Evolutionary conservation across 371 early-diverging fungal genomes (phyloP).

Genomic region (Zancudomyces culisetae): DNA sequence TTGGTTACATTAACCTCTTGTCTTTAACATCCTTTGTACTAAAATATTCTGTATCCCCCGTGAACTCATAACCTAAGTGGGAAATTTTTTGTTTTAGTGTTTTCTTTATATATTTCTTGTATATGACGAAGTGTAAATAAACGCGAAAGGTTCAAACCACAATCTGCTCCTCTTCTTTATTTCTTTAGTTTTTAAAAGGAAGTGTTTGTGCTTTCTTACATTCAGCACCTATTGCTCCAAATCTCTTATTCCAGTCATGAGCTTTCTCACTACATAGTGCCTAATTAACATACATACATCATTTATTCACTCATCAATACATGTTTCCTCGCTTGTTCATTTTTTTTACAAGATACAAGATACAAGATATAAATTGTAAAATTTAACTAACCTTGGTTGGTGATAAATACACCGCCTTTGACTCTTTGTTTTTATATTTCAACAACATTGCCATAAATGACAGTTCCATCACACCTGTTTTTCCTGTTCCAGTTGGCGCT

Average conservation of each 20-base stretch:
- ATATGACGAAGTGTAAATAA: no score
- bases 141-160: no score
- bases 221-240: slow-evolving; percentile 1
- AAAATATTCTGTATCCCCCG: slow-evolving; percentile 1
- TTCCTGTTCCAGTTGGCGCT: slow-evolving; percentile 5
- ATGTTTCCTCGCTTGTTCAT: no score
- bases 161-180: no score
- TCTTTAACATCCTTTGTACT: neutral
- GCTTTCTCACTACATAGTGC: slow-evolving; percentile 3
- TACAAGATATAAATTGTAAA: neutral
- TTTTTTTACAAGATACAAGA: no score
- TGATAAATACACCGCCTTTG: slow-evolving; percentile 1
- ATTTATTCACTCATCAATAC: no score
- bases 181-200: no score
- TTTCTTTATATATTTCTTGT: no score
- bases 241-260: slow-evolving; percentile 1
- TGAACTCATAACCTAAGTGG: neutral
- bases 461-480: slow-evolving; percentile 5
- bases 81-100: no score
- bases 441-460: neutral
- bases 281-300: no score
- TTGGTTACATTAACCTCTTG: slow-evolving; percentile 1
- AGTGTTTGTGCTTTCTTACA: neutral
- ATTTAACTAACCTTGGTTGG: slow-evolving; percentile 2
- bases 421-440: neutral